phyloP scores from a whole-genome alignment of 2,329 filamentous ascomycete genomes.

The Diaporthe sp. region DNA sequence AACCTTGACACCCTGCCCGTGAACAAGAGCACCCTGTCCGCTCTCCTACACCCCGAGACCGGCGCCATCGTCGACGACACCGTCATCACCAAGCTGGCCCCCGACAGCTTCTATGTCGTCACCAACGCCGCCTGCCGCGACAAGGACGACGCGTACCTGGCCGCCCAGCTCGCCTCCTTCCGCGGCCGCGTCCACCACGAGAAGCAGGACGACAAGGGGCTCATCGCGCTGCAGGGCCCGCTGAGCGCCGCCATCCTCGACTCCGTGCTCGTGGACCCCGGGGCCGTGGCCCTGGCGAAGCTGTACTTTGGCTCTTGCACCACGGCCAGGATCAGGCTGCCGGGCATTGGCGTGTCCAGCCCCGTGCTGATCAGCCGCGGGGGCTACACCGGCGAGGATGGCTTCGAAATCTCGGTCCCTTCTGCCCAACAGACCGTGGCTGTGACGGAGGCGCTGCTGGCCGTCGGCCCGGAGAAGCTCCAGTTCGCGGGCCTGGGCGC shows the following conservation, averaged over 20 bases:
- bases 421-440: conserved; percentile 67
- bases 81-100: conserved; percentile 83
- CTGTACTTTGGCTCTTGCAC: conserved; percentile 86
- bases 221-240: conserved; percentile 92
- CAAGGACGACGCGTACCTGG: conserved; percentile 85
- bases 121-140: conserved; percentile 93
- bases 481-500: conserved; percentile 90
- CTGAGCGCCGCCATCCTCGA: conserved; percentile 76
- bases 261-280: conserved; percentile 66
- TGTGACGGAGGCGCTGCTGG: conserved; percentile 77
- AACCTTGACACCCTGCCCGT: conserved; percentile 71
- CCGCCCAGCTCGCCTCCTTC: conserved; percentile 70
- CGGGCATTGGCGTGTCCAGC: conserved; percentile 58
- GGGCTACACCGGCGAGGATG: conserved; percentile 97
- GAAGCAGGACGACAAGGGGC: conserved; percentile 76
- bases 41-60: conserved; percentile 79
- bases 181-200: conserved; percentile 44
- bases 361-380: conserved; percentile 83
- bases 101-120: conserved; percentile 87
- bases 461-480: conserved; percentile 69
- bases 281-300: conserved; percentile 65
- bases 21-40: conserved; percentile 84
- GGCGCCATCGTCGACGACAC: conserved; percentile 97
- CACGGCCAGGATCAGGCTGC: conserved; percentile 72
- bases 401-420: conserved; percentile 93